Base-by-base conservation (phyloP, 768 basidiomycete genomes). In the Boletus rex-veris region DNA sequence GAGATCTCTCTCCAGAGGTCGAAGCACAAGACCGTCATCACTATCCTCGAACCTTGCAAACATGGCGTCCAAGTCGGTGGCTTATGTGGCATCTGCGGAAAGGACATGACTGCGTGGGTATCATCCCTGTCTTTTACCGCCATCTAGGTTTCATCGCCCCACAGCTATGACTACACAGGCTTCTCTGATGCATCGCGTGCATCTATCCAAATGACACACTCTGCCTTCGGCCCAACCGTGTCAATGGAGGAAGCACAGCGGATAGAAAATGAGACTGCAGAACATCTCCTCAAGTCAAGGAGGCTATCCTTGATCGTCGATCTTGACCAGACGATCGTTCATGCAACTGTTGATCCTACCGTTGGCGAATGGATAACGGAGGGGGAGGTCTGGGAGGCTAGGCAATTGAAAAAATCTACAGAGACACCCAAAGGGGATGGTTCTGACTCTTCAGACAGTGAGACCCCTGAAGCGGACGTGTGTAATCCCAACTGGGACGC, bases 271-370 rank as follows among this genome's bases (percentile, higher is more conserved):
- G 87, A 92, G 64, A 90, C 88, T 3, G 87, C 92, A 1, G 75
- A 86, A 1, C 86, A 85, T 60, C 82, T 99, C 35, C 79, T 92
- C 64, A 78, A 80, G 52, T 75, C 81, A 5, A 81, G 85, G 50
- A 92, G 86, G 68, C 84, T 99, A 31, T 92, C 91, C 33, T 85
- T 99, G 46, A 98, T 99, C 60, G 96, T 99, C 62, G 97, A 99
- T 76, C 82, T 99, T 33, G 97, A 99, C 73, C 97, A 99, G 70
- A 99, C 97, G 12, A 94, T 98, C 68, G 92, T 99, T 4, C 97
- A 99, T 65, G 96, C 97, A 8, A 98, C 96, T 0, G 95, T 98
- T 24, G 97, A 99, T 72, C 96, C 97, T 5, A 98, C 97, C 0
- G 92, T 98, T 2, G 95, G 93, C 31, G 96, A 98, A 69, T 98